Conservation (phyloP, 768 basidiomycete species). For the Macrocybe gigantea region DNA sequence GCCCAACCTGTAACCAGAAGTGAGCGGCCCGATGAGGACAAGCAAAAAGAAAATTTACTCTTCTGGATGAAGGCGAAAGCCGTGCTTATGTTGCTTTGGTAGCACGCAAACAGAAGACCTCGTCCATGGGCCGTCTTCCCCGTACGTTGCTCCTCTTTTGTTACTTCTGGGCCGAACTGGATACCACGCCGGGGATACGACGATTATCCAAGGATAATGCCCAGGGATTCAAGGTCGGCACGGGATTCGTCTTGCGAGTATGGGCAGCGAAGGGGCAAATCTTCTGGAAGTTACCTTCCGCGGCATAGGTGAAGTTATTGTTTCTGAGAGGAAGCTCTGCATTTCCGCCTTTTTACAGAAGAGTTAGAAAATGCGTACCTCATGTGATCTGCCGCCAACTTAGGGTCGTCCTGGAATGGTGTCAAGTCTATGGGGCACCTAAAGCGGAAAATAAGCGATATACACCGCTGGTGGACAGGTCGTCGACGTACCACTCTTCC, state of each 20-base stretch:
- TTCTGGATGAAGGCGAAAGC: conserved; percentile 39
- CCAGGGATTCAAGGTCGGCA: conserved; percentile 29
- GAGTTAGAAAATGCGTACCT: conserved; percentile 17
- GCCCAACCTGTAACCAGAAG: conserved; percentile 26
- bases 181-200: conserved; percentile 44
- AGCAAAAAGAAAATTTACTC: conserved; percentile 18
- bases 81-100: conserved; percentile 32
- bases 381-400: conserved; percentile 26
- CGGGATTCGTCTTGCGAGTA: conserved; percentile 40
- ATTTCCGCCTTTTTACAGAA: conserved; percentile 8
- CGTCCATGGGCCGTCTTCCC: conserved; percentile 38
- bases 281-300: conserved; percentile 25
- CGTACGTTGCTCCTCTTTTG: conserved; percentile 24
- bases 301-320: conserved; percentile 37
- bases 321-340: conserved; percentile 20
- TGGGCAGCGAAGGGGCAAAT: conserved; percentile 45
- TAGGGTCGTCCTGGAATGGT: conserved; percentile 37
- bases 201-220: conserved; percentile 18
- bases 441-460: background rate
- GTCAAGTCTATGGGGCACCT: conserved; percentile 43
- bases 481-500: conserved; percentile 41
- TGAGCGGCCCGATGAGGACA: background rate
- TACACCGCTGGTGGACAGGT: background rate
- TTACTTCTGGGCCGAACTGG: conserved; percentile 48
- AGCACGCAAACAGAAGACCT: conserved; percentile 40